Evolutionary conservation across 2,329 filamentous ascomycete genomes (phyloP), one percentile per base, ranked within the genome.

Genomic region (Endocalyx cinctus): DNA sequence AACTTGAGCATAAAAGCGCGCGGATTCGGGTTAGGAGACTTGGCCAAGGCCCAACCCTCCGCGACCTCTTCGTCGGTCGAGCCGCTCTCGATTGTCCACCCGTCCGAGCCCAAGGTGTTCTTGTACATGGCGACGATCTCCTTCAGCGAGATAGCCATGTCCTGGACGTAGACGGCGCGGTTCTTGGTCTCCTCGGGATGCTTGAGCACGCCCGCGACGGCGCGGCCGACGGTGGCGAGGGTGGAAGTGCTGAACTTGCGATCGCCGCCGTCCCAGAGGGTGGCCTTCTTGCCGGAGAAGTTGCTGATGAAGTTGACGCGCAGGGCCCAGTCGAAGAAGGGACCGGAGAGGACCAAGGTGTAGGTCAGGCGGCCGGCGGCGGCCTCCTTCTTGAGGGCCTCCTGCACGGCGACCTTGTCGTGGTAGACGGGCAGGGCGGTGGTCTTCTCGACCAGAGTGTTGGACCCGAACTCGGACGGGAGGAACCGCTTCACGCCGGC

Each of bases 151-250:
- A 66, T 63, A 11, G 60, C 59, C 32, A 72, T 68, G 4, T 64
- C 70, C 10, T 68, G 65, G 10, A 79, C 49, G 38, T 67, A 72
- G 17, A 81, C 53, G 38, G 68, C 66, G 29, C 69, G 60, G 47
- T 80, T 79, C 38, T 58, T 66, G 0, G 72, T 75, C 31, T 63
- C 55, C 1, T 63, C 56, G 1, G 66, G 60, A 12, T 54, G 62
- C 46, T 54, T 60, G 3, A 80, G 58, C 1, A 72, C 55, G 8
- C 63, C 60, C 7, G 66, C 58, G 1, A 75, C 60, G 1, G 72
- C 65, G n/a, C 63, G 54, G 1, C 62, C 72, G 16, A 77, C 57
- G 12, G 61, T 57, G 5, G 52, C 42, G 1, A 73, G 52, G 6
- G 68, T 74, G 4, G 64, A 72, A 0, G 63, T 39, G 5, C 63